phyloP scores from a whole-genome alignment of 2,329 filamentous ascomycete species.

The Aspergillus fumigatus region DNA sequence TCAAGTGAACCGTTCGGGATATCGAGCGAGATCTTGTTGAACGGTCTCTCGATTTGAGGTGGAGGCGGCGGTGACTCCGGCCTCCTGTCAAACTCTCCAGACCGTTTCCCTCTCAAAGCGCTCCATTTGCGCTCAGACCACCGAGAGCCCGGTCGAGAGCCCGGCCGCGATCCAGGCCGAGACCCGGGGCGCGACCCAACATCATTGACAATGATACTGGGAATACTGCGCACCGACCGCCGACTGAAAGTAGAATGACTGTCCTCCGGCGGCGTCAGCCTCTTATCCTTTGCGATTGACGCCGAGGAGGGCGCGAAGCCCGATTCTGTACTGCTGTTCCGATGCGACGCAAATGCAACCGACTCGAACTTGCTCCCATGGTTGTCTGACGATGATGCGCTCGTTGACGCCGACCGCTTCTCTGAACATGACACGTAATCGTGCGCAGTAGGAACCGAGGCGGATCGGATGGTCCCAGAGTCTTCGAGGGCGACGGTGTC shows the following conservation, averaged over 20 bases:
- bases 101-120: constrained; percentile 30
- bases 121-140: constrained; percentile 43
- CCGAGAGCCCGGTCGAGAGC: constrained; percentile 38
- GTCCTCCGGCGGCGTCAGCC: constrained; percentile 17
- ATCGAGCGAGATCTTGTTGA: constrained; percentile 49
- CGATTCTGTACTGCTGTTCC: constrained; percentile 9
- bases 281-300: constrained; percentile 10
- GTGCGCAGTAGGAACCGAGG: constrained; percentile 22
- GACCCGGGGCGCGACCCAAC: constrained; percentile 28
- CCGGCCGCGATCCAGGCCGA: constrained; percentile 25
- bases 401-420: constrained; percentile 22
- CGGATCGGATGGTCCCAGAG: constrained; percentile 23
- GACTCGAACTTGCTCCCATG: constrained; percentile 6
- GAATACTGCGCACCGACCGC: constrained; percentile 33
- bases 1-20: constrained; percentile 53
- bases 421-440: constrained; percentile 21
- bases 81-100: constrained; percentile 29
- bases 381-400: constrained; percentile 19
- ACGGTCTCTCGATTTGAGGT: constrained; percentile 33
- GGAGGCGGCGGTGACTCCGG: constrained; percentile 30
- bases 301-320: constrained; percentile 10
- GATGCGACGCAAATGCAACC: constrained; percentile 12
- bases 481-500: constrained; percentile 21
- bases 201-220: constrained; percentile 39
- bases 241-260: constrained; percentile 22